Evolutionary conservation across 768 basidiomycete genomes (phyloP).

Genomic region (Boletus speciosus): DNA sequence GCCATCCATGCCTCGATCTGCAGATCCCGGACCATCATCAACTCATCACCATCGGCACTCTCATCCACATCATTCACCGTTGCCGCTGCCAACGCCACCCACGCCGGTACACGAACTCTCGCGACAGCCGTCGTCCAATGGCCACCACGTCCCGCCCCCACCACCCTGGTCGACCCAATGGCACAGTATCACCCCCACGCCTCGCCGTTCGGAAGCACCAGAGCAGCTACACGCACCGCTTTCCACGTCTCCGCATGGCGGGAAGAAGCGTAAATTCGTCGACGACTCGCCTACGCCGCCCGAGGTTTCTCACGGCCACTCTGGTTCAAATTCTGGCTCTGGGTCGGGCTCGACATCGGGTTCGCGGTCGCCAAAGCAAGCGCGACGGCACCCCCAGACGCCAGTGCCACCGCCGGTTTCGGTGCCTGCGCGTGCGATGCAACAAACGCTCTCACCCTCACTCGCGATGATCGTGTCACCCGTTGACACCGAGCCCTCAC

Average conservation of each 20-base stretch:
- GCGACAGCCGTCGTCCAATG: constrained; percentile 31
- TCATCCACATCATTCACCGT: constrained; percentile 29
- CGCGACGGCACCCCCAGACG: constrained; percentile 33
- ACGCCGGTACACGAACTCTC: constrained; percentile 34
- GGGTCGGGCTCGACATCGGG: constrained; percentile 14
- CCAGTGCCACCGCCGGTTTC: constrained; percentile 27
- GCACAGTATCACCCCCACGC: constrained; percentile 19
- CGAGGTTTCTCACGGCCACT: constrained; percentile 7
- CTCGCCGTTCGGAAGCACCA: constrained; percentile 25
- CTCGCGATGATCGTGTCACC: constrained; percentile 36
- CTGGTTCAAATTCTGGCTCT: constrained; percentile 14
- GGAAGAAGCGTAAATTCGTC: constrained; percentile 34
- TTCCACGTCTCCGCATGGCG: constrained; percentile 29
- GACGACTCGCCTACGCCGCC: constrained; percentile 32
- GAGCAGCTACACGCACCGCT: constrained; percentile 16
- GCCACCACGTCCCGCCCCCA: constrained; percentile 34
- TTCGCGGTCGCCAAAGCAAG: constrained; percentile 32
- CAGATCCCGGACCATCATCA: constrained; percentile 30
- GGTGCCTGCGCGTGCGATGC: constrained; percentile 30
- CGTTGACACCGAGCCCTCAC: constrained; percentile 32
- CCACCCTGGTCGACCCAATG: constrained; percentile 34
- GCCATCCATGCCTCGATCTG: constrained; percentile 19
- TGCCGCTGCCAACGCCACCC: constrained; percentile 32
- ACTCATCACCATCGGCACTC: constrained; percentile 26
- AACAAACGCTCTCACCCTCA: constrained; percentile 33